phyloP scores from a whole-genome alignment of 768 basidiomycete species.

The Chalciporus piperatus region DNA sequence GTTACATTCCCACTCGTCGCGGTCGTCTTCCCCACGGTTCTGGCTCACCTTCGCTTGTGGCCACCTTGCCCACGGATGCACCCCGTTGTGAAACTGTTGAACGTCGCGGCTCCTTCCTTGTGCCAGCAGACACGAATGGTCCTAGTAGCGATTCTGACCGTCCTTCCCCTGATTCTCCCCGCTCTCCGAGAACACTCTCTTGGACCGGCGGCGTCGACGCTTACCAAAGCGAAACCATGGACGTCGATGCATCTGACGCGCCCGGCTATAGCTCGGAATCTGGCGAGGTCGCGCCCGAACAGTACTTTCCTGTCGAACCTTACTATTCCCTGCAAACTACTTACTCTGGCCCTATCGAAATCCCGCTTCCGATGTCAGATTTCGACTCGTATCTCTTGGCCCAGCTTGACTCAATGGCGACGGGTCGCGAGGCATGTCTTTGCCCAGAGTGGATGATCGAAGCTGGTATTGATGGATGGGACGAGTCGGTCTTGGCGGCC shows the following conservation, averaged over 20 bases:
- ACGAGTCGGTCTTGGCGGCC: background rate
- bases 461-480: conserved; percentile 14
- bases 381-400: background rate
- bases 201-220: background rate
- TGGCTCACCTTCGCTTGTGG: background rate
- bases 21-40: background rate
- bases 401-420: background rate
- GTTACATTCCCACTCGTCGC: conserved; percentile 16
- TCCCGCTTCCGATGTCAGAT: background rate
- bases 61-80: background rate
- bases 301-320: background rate
- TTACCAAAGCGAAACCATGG: background rate
- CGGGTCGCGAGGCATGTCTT: conserved; percentile 12
- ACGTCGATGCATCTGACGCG: background rate
- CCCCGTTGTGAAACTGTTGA: no score
- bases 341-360: background rate
- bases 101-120: background rate
- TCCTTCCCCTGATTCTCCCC: background rate
- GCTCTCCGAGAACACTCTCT: background rate
- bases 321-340: background rate
- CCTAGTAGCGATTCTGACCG: background rate
- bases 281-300: no score
- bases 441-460: conserved; percentile 26
- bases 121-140: background rate
- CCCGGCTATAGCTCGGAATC: no score